These are phyloP conservation scores for Corchorus olitorius DNA, from an alignment of 345 rosid species.

Conservation along the genomic window DNA sequence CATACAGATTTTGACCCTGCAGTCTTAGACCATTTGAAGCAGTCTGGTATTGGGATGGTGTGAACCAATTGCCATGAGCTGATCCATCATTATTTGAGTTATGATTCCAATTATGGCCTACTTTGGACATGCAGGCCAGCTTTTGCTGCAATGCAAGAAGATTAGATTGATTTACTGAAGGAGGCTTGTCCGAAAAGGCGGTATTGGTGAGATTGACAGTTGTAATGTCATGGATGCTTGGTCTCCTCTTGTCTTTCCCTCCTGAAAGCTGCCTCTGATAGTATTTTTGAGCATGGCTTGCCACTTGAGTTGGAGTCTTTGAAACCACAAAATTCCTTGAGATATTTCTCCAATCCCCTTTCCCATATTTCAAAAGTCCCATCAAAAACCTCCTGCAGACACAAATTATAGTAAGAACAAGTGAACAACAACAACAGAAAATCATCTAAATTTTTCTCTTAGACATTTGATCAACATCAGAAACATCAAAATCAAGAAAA, in stretches of 20 bases:
- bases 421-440: background rate
- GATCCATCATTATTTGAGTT: slow-evolving; percentile 29
- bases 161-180: slow-evolving; percentile 23
- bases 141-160: slow-evolving; percentile 27
- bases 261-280: slow-evolving; percentile 85
- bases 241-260: slow-evolving; percentile 82
- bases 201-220: slow-evolving; percentile 53
- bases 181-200: slow-evolving; percentile 21
- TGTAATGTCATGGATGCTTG: slow-evolving; percentile 94
- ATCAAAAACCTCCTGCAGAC: slow-evolving; percentile 66
- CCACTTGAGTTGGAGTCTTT: slow-evolving; percentile 96
- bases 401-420: slow-evolving; percentile 23
- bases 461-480: background rate
- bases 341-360: slow-evolving; percentile 99
- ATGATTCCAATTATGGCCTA: slow-evolving; percentile 26
- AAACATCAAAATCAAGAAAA: background rate
- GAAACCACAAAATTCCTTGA: slow-evolving; percentile 80
- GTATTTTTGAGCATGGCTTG: slow-evolving; percentile 99
- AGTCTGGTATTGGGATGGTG: slow-evolving; percentile 32
- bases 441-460: background rate
- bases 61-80: slow-evolving; percentile 27
- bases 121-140: slow-evolving; percentile 27
- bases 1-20: slow-evolving; percentile 37
- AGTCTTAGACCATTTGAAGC: slow-evolving; percentile 36
- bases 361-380: slow-evolving; percentile 87